Conservation (phyloP, 2,329 filamentous ascomycete species). For the Verticillium dahliae region DNA sequence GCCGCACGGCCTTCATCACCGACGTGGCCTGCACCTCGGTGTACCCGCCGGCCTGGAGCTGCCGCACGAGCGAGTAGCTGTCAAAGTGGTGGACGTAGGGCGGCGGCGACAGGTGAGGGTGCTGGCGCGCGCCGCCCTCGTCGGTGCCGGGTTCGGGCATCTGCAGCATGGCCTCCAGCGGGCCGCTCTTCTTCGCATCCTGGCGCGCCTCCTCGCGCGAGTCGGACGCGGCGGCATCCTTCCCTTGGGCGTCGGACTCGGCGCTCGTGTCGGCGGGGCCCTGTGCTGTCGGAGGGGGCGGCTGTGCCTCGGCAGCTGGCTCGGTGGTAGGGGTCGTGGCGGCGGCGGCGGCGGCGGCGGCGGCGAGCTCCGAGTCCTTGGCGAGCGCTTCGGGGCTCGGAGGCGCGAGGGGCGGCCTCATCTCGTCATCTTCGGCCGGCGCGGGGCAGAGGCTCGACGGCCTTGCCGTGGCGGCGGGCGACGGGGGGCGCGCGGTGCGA, state of each 20-base stretch:
- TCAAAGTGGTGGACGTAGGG: constrained; percentile 96
- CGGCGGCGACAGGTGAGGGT: constrained; percentile 64
- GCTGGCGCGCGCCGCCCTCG: constrained; percentile 25
- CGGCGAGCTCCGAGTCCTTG: constrained; percentile 5
- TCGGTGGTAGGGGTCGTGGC: background rate
- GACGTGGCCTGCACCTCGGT: constrained; percentile 68
- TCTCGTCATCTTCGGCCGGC: constrained; percentile 18
- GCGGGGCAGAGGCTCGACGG: constrained; percentile 45
- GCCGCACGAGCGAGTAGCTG: constrained; percentile 80
- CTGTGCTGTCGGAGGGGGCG: background rate
- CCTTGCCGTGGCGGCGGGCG: constrained; percentile 52
- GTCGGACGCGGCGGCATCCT: constrained; percentile 5
- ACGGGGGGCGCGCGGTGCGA: constrained; percentile 34
- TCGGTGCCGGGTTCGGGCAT: constrained; percentile 34
- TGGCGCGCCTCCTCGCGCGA: constrained; percentile 20
- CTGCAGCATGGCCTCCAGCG: constrained; percentile 44
- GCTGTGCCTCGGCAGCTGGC: constrained; percentile 6
- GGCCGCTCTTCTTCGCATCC: constrained; percentile 35
- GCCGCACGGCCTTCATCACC: constrained; percentile 86
- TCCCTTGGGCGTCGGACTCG: background rate
- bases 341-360: background rate
- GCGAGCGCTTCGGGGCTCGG: constrained; percentile 11
- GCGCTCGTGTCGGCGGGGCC: background rate
- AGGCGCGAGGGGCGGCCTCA: background rate
- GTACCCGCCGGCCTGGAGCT: constrained; percentile 68